phyloP scores from a whole-genome alignment of 1,284 basidiomycete species.

The Rhodotorula sp. region DNA sequence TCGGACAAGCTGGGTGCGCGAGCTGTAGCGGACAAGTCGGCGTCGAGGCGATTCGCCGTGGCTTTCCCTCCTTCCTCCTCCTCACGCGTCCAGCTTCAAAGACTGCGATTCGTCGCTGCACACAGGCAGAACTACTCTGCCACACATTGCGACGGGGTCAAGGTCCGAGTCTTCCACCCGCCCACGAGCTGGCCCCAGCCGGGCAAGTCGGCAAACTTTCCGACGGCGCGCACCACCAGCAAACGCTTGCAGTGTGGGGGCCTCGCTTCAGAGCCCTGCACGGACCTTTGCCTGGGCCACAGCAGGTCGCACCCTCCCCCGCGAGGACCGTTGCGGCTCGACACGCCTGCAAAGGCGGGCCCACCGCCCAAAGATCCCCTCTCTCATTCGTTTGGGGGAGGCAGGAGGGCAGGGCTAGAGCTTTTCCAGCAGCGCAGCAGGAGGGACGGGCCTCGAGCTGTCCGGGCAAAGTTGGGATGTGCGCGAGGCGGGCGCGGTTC shows the following conservation, averaged over 20 bases:
- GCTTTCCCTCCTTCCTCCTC: neutral
- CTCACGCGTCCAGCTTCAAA: constrained; percentile 20
- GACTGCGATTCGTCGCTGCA: constrained; percentile 29
- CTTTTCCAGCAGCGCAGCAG: neutral
- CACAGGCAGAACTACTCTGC: neutral
- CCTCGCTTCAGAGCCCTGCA: neutral
- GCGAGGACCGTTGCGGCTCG: constrained; percentile 21
- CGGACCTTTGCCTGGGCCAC: neutral
- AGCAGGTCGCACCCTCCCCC: neutral
- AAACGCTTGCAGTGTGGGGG: neutral
- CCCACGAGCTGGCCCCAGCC: constrained; percentile 15
- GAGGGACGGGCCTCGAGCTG: neutral
- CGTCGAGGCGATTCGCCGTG: neutral
- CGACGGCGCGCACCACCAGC: constrained; percentile 35
- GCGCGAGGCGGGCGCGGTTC: constrained; percentile 24
- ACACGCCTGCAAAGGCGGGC: neutral
- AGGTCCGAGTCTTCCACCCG: constrained; percentile 34
- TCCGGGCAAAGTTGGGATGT: constrained; percentile 11
- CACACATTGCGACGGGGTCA: constrained; percentile 24
- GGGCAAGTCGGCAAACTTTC: constrained; percentile 12
- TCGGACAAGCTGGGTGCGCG: too few relatives aligned
- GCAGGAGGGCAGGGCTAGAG: constrained; percentile 4
- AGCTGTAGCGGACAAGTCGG: neutral
- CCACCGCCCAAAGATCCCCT: constrained; percentile 12
- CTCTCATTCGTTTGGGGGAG: neutral